Evolutionary conservation across 2,329 filamentous ascomycete species (phyloP).

Genomic region (Coniella lustricola): DNA sequence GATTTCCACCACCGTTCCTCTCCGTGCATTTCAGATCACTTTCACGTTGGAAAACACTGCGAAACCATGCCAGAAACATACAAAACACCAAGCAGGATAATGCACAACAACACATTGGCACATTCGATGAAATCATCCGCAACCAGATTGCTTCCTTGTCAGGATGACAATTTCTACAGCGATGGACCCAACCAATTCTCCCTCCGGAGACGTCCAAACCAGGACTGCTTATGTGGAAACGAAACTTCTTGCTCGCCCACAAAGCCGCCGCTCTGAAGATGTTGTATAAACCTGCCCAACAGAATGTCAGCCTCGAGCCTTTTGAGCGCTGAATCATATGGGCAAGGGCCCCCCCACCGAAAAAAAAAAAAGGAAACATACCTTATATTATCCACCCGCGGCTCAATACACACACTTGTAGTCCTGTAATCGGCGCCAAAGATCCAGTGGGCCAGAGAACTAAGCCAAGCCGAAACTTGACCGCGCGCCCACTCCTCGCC

Average conservation of each 20-base stretch:
- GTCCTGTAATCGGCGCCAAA: slow-evolving; percentile 73
- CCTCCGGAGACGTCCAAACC: slow-evolving; percentile 71
- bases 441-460: slow-evolving; percentile 79
- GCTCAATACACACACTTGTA: slow-evolving; percentile 77
- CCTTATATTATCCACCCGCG: slow-evolving; percentile 85
- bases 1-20: no score
- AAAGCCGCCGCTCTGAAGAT: slow-evolving; percentile 70
- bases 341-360: neutral
- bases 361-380: slow-evolving; percentile 36
- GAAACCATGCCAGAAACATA: no score
- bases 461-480: slow-evolving; percentile 74
- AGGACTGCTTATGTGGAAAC: slow-evolving; percentile 89
- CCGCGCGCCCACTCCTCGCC: slow-evolving; percentile 91
- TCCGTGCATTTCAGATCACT: no score
- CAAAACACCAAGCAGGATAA: no score
- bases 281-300: slow-evolving; percentile 53
- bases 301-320: neutral
- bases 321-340: no score
- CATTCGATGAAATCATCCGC: neutral
- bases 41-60: no score
- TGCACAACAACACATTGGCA: neutral
- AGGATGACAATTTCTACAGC: slow-evolving; percentile 33
- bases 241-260: slow-evolving; percentile 78
- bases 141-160: neutral
- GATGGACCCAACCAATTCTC: slow-evolving; percentile 72